Base-by-base conservation (phyloP, 129 eudicot species). In the Chrysanthemum seticuspe region DNA sequence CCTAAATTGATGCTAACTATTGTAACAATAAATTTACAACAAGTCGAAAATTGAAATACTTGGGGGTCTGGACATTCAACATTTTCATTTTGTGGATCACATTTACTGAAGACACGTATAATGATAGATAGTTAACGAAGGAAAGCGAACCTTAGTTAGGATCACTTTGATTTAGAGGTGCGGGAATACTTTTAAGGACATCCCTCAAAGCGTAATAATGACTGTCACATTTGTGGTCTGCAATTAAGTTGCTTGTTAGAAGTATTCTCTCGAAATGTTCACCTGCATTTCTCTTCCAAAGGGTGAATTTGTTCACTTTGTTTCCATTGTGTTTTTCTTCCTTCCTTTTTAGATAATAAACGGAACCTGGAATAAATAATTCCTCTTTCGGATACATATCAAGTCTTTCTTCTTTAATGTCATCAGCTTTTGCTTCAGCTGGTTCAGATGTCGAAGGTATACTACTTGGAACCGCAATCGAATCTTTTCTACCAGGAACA, bases 151-250 rank as follows among this genome's bases (percentile, higher is more conserved):
- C 47, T 40, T 40, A 40, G 34, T 58, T 27, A 10, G 61, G 65
- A 6, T 13, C 29, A 23, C 62, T 58, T 71, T 86, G 80, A 25
- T 68, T 84, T 50, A 3, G 62, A 4, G 93, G 71, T 13, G 50
- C 57, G 1, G 97, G 93, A 77, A 89, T 72, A n/a, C 91, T 87
- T 86, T 94, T 94, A 29, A 94, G 80, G 23, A 86, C 98, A 84
- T 94, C 98, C 78, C 97, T 80, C 45, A 92, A 51, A 62, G 98
- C 98, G 68, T 87, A 86, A 40, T 80, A 82, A 80, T 93, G 98
- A 79, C 87, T 87, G 40, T 93, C 98, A 67, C 98, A 94, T 63
- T 83, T 94, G 74, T 94, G 98, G 79, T 84, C 96, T 31, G 92
- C 73, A 54, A 94, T 83, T 68, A 94, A 44, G 83, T 94, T 94